Base-by-base conservation (phyloP, 2,329 filamentous ascomycete genomes). In the Ophiostoma ulmi region DNA sequence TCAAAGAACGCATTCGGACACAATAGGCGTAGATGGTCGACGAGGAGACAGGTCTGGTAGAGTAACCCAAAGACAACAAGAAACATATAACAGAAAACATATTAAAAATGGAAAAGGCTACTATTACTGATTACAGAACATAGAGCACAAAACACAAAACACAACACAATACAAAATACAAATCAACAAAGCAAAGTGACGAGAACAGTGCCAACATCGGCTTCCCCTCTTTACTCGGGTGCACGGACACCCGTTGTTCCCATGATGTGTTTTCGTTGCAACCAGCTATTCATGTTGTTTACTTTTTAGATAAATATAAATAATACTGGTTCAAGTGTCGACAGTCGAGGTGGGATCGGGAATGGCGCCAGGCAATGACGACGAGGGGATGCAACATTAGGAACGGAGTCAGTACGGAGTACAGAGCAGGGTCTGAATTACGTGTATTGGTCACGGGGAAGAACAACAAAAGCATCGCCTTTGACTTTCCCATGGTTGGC, bases 151-250 rank as follows among this genome's bases (percentile, higher is more conserved):
- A 7, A 20, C 6, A 64, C 58, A 64, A 64, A 36, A n/a, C n/a
- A 38, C 26, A 31, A 26, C 10, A 22, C n/a, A 26, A 3, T 22
- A 26, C 52, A 10, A 20, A 11, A 14, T 10, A 35, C 6, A 64
- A 4, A 64, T 35, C 7, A 38, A 22, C 35, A 35, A 13, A 31
- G 31, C 31, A 61, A 13, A 61, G 55, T 35, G 44, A 52, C 39
- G 39, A 44, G 39, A 44, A 10, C 31, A 31, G 39, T n/a, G 44
- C 17, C 17, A 52, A n/a, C 17, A 5, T 6, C 44, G 52, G 14
- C 58, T 63, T 63, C 58, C 26, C 58, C 58, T 63, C 58, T 63
- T 63, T 17, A 35, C 58, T 63, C 55, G 58, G 58, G 63, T 38
- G 63, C 63, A 65, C 63, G 36, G 63, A 65, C 63, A 39, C 63